A percentile compares a stretch with the other conserved stretches of the same genome.
These are phyloP conservation scores for Colletotrichum sp. DNA, from an alignment of 2,329 filamentous ascomycete genomes.

Conservation along the genomic window DNA sequence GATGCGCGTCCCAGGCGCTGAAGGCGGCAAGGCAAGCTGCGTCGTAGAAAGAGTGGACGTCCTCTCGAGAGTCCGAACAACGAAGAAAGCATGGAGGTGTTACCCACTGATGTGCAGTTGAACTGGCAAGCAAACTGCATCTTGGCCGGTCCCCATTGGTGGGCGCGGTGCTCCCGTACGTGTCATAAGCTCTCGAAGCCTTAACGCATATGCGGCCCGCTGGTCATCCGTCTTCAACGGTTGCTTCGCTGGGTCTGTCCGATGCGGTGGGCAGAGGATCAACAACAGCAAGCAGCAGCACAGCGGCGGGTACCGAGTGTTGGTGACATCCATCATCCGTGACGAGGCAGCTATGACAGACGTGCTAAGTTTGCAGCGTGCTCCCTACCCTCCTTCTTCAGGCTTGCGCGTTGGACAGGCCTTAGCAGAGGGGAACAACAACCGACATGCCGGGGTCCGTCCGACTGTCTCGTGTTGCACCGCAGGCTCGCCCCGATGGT, in stretches of 20 bases:
- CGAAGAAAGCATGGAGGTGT: not conserved
- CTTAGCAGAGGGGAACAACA: not conserved
- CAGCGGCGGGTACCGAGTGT: not conserved
- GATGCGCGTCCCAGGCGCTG: not conserved
- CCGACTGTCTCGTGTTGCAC: not conserved
- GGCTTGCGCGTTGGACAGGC: not conserved
- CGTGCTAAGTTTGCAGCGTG: conserved; percentile 3
- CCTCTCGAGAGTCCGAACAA: not conserved
- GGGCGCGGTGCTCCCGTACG: not conserved
- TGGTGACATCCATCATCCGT: not conserved
- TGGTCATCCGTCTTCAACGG: not conserved
- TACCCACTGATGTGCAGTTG: not conserved
- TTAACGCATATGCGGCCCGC: not conserved
- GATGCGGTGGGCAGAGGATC: not conserved
- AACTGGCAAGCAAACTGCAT: not conserved
- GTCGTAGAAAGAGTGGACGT: not conserved
- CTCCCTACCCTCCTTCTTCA: not conserved
- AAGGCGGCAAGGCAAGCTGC: not conserved
- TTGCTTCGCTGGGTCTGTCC: not conserved
- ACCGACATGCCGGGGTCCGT: not conserved
- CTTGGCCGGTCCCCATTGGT: not conserved
- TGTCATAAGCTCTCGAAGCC: not conserved
- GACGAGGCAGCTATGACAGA: not conserved
- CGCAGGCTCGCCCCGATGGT: not conserved
- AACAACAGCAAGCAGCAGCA: not conserved